Evolutionary conservation across 345 rosid species (phyloP), one percentile per base, ranked within the genome.

Genomic region (Odontarrhena argentea): DNA sequence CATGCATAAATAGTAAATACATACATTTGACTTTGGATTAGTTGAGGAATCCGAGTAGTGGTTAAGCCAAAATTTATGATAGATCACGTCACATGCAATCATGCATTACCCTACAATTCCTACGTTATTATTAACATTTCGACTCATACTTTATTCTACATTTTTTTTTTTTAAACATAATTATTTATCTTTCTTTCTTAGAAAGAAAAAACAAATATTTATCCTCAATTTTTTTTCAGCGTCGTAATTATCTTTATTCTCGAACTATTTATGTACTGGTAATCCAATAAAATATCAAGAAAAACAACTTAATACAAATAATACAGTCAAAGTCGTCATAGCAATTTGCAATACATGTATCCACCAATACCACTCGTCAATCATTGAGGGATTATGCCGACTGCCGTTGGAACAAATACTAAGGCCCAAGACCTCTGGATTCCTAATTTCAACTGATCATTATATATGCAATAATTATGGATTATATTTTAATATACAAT

Each of bases 81-180:
- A 51, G 60, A 69, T 68, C 47, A 34, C 28, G 15, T 69, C 67
- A 69, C 74, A 60, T 69, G 73, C 52, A 59, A 59, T 59, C 59
- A 59, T 68, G 67, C 60, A 42, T 51, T 41, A 12, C 52, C 52
- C 66, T 50, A 41, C 13, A 40, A 43, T 41, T 60, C 52, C 44
- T 50, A 18, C 45, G 30, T 60, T 28, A 41, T 50, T 32, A 44
- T 30, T 55, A 44, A 12, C 34, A 32, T 32, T 34, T 10, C n/a
- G 2, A 32, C 10, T 46, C 30, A 34, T 25, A 12, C 37, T 8
- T 8, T 28, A 13, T 49, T 51, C 25, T 36, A 61, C 55, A 32
- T 51, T 8, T 28, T 3, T 32, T 32, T 4, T 32, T 32, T 32
- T 32, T 0, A 4, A 32, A 32, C 7, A 32, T 32, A 32, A 18